phyloP scores from a whole-genome alignment of 202 grass and related monocot genomes.

The Musa balbisiana region DNA sequence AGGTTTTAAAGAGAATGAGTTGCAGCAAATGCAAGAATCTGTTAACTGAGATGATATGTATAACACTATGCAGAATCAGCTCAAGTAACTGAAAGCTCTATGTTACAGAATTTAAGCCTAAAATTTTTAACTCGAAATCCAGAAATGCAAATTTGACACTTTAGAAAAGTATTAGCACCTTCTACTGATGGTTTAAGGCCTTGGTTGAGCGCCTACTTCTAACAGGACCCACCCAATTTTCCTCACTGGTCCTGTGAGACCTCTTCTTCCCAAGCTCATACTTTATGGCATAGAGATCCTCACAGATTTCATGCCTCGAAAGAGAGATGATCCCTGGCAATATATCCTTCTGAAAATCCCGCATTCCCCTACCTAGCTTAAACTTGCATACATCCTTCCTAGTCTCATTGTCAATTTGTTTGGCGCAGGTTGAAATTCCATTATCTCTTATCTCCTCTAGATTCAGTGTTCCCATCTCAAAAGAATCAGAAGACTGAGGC shows the following conservation, averaged over 20 bases:
- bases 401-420: conserved; percentile 30
- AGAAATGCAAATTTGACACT: not conserved
- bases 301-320: conserved; percentile 74
- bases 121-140: not conserved
- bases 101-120: not conserved
- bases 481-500: conserved; percentile 56
- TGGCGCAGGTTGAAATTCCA: conserved; percentile 29
- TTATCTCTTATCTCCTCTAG: conserved; percentile 62
- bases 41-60: not conserved
- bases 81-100: not conserved
- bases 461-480: conserved; percentile 47
- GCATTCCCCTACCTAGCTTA: conserved; percentile 69
- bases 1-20: no score
- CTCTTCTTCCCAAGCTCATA: conserved; percentile 60
- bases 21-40: not conserved
- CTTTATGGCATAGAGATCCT: conserved; percentile 72
- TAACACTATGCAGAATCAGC: not conserved
- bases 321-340: conserved; percentile 78
- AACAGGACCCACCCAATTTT: conserved; percentile 30
- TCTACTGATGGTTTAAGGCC: not conserved
- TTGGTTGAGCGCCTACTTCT: conserved; percentile 33
- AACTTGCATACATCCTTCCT: conserved; percentile 33
- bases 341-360: conserved; percentile 87
- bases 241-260: conserved; percentile 31
- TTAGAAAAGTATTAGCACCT: conserved; percentile 2